Percentiles rank a stretch among this genome's conserved stretches.
These are phyloP conservation scores for Naegleria fowleri DNA, from an alignment of 208 protist species.

Conservation along the genomic window DNA sequence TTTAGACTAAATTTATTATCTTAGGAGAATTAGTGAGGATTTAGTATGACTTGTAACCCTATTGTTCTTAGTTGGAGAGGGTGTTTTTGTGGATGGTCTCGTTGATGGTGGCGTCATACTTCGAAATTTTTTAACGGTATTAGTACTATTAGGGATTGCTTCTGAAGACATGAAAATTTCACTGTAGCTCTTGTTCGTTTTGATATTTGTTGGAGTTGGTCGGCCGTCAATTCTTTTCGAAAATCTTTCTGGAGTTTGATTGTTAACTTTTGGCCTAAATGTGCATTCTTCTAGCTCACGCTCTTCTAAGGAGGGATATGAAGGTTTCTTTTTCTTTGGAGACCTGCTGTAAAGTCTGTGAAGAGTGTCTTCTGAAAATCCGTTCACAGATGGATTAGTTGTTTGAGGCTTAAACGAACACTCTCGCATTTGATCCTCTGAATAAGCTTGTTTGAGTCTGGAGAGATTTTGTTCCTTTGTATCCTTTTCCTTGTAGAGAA, in stretches of 20 bases:
- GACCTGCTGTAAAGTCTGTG: not conserved
- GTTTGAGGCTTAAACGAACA: not conserved
- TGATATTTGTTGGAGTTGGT: not conserved
- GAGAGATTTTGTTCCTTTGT: not conserved
- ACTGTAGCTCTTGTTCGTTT: not conserved
- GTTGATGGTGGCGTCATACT: too few species aligned
- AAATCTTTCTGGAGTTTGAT: not conserved
- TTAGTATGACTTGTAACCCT: not conserved
- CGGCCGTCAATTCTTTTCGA: not conserved
- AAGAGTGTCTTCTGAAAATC: not conserved
- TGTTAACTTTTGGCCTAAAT: not conserved
- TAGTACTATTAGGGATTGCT: not conserved
- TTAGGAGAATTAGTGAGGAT: not conserved
- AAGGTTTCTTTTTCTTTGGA: not conserved
- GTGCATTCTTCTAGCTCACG: not conserved
- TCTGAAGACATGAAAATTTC: not conserved
- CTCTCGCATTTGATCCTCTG: not conserved
- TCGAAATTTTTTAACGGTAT: too few species aligned
- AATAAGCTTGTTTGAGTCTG: not conserved
- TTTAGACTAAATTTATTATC: not conserved
- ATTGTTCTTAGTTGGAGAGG: not conserved
- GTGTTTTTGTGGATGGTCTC: not conserved
- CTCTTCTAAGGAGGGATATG: not conserved
- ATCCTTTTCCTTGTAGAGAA: not conserved
- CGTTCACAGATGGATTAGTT: not conserved